Evolutionary conservation across 768 basidiomycete genomes (phyloP).

Genomic region (Lentinula sp.): DNA sequence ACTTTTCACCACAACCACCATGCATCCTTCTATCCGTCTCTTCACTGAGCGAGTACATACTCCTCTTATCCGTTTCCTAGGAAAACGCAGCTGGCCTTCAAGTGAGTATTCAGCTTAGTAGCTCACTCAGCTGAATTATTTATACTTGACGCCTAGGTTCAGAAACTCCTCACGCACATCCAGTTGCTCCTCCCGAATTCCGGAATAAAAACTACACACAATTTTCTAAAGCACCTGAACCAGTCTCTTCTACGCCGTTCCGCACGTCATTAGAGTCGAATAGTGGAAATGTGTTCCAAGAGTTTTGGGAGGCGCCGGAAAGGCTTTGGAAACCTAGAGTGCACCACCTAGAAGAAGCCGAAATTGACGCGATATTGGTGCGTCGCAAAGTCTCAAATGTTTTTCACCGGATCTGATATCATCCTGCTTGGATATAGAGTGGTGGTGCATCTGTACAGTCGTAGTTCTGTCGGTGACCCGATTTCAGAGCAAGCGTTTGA

Average conservation of each 20-base stretch:
- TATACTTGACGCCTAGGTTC: conserved; percentile 14
- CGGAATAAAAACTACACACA: conserved; percentile 40
- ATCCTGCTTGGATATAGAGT: conserved; percentile 32
- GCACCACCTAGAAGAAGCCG: conserved; percentile 43
- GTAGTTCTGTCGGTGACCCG: background rate
- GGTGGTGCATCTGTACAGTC: conserved; percentile 58
- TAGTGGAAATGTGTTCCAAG: conserved; percentile 19
- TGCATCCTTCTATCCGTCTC: conserved; percentile 28
- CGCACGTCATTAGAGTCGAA: conserved; percentile 12
- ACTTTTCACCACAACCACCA: conserved; percentile 8
- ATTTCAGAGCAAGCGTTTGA: no score
- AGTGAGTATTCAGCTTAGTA: conserved; percentile 22
- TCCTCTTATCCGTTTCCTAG: conserved; percentile 60
- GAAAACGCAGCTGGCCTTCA: conserved; percentile 47
- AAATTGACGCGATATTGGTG: conserved; percentile 67
- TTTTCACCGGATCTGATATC: conserved; percentile 1
- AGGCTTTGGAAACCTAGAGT: conserved; percentile 49
- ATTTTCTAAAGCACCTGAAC: conserved; percentile 28
- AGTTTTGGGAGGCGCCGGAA: conserved; percentile 67
- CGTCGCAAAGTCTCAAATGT: conserved; percentile 15
- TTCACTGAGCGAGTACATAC: conserved; percentile 40
- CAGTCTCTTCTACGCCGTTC: conserved; percentile 9
- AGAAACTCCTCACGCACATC: conserved; percentile 51
- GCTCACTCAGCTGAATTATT: background rate
- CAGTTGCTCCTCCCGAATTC: conserved; percentile 60